Conservation (phyloP, 2,329 filamentous ascomycete species). For the Lizonia empirigonia region DNA sequence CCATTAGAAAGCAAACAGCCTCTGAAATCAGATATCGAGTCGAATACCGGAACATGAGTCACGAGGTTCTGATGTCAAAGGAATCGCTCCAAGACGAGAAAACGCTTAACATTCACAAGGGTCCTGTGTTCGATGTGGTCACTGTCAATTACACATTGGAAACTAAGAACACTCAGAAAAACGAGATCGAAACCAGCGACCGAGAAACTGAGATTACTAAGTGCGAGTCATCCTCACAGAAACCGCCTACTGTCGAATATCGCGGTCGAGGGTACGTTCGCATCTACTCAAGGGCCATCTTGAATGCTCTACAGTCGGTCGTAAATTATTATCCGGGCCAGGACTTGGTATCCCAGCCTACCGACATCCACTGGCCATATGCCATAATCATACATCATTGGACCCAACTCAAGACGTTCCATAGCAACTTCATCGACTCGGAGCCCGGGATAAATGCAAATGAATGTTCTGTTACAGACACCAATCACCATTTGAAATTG, state of each 20-base stretch:
- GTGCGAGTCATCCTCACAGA: neutral
- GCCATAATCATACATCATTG: too few species aligned
- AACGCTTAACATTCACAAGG: neutral
- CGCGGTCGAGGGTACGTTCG: slow-evolving; percentile 2
- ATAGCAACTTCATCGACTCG: too few species aligned
- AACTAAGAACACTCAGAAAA: slow-evolving; percentile 1
- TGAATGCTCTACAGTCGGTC: slow-evolving; percentile 8
- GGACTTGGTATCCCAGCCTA: neutral
- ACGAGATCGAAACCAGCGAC: too few species aligned
- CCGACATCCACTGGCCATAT: too few species aligned
- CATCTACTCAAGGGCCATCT: slow-evolving; percentile 1
- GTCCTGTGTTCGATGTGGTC: slow-evolving; percentile 1
- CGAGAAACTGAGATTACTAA: too few species aligned
- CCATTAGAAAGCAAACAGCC: too few species aligned
- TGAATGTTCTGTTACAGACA: neutral
- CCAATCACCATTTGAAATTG: neutral
- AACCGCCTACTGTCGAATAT: neutral
- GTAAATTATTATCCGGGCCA: slow-evolving; percentile 10
- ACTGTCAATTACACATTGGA: neutral
- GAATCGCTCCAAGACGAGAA: neutral
- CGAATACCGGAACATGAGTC: too few species aligned
- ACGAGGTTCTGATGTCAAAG: too few species aligned
- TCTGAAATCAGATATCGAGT: too few species aligned
- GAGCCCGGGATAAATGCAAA: too few species aligned
- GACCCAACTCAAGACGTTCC: too few species aligned